phyloP scores from a whole-genome alignment of 1,284 basidiomycete genomes.

The Sutorius eximius region DNA sequence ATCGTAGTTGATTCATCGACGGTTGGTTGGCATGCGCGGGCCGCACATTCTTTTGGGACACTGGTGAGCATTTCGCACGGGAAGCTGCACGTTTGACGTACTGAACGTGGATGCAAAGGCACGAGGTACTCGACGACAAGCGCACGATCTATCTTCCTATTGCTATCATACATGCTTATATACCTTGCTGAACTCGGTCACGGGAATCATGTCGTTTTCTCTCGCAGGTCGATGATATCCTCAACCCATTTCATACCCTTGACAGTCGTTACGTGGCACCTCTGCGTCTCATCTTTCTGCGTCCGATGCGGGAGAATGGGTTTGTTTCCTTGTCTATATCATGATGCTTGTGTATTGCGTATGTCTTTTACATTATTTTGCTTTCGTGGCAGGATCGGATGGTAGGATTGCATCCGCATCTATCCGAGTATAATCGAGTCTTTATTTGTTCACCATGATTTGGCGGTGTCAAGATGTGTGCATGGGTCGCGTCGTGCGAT shows the following conservation, averaged over 20 bases:
- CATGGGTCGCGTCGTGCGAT: not conserved
- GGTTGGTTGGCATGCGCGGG: slow-evolving; percentile 29
- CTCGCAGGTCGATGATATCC: slow-evolving; percentile 37
- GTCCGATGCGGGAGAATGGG: slow-evolving; percentile 10
- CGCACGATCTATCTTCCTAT: slow-evolving; percentile 34
- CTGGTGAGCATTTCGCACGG: slow-evolving; percentile 19
- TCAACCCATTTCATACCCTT: slow-evolving; percentile 26
- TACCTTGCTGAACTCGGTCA: slow-evolving; percentile 33
- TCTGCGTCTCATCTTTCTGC: slow-evolving; percentile 14
- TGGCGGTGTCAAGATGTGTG: not conserved
- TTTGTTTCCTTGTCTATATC: slow-evolving; percentile 29
- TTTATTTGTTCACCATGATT: slow-evolving; percentile 11
- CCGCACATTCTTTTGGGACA: slow-evolving; percentile 28
- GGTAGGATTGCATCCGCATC: slow-evolving; percentile 9
- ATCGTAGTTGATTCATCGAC: slow-evolving; percentile 22
- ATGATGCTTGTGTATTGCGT: slow-evolving; percentile 32
- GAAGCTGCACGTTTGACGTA: not conserved
- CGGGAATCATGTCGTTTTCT: slow-evolving; percentile 30
- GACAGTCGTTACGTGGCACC: slow-evolving; percentile 31
- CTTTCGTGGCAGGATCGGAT: slow-evolving; percentile 20
- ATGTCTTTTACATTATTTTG: slow-evolving; percentile 33
- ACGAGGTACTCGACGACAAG: slow-evolving; percentile 33
- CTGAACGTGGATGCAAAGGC: slow-evolving; percentile 11
- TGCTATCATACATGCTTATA: slow-evolving; percentile 37
- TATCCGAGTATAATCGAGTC: slow-evolving; percentile 26